Evolutionary conservation across 2,329 filamentous ascomycete genomes (phyloP).

Genomic region (Ophiostoma tasmaniense): DNA sequence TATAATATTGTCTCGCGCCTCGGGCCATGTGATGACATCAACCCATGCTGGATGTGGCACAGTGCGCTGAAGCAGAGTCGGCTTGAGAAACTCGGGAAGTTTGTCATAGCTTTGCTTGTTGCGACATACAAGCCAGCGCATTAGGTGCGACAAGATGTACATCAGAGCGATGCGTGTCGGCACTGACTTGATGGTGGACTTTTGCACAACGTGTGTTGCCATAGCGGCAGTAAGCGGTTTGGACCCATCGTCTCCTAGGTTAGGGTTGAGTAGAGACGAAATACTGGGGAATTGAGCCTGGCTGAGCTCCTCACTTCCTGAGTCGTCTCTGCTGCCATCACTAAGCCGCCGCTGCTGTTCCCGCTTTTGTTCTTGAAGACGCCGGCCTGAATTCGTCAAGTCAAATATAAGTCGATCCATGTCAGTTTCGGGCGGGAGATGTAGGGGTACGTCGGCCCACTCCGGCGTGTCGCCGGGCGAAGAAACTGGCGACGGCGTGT

Average conservation of each 20-base stretch:
- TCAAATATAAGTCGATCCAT: constrained; percentile 13
- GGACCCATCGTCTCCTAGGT: constrained; percentile 12
- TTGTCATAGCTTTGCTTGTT: constrained; percentile 23
- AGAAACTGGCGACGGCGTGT: background rate
- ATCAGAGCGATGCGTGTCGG: constrained; percentile 21
- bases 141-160: constrained; percentile 18
- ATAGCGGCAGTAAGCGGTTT: constrained; percentile 10
- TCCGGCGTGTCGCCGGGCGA: background rate
- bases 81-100: constrained; percentile 22
- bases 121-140: constrained; percentile 23
- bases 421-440: constrained; percentile 11
- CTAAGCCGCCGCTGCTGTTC: background rate
- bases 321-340: background rate
- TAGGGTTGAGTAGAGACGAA: constrained; percentile 22
- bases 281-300: constrained; percentile 24
- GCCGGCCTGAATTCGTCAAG: constrained; percentile 11
- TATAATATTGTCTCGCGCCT: constrained; percentile 14
- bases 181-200: constrained; percentile 10
- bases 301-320: constrained; percentile 11
- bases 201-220: constrained; percentile 13
- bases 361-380: background rate
- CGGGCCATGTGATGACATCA: constrained; percentile 20
- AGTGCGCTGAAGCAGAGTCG: constrained; percentile 23
- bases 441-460: constrained; percentile 14
- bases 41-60: constrained; percentile 25